phyloP scores from a whole-genome alignment of 768 basidiomycete species.

The Rhodosporidiobolus sp. region DNA sequence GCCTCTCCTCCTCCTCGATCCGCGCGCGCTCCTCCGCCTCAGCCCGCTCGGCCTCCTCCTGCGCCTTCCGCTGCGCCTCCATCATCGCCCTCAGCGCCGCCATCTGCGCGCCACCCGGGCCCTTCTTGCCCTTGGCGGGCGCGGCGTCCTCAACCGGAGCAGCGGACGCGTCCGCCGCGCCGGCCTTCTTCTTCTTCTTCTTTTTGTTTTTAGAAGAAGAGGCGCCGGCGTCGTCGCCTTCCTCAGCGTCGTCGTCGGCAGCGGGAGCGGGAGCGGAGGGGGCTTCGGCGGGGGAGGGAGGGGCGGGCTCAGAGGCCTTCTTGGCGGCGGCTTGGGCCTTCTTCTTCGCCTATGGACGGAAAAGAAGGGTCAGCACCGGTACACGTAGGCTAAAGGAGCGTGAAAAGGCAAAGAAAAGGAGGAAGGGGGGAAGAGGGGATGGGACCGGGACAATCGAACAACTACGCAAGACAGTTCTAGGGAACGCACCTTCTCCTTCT shows the following conservation, averaged over 20 bases:
- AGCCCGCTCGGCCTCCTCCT: slow-evolving; percentile 70
- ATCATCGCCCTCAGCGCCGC: slow-evolving; percentile 78
- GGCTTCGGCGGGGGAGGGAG: slow-evolving; percentile 38
- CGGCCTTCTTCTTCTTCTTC: slow-evolving; percentile 47
- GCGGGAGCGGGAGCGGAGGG: slow-evolving; percentile 21
- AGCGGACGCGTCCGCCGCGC: slow-evolving; percentile 42
- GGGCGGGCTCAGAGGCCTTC: slow-evolving; percentile 51
- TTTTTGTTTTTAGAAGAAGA: slow-evolving; percentile 45
- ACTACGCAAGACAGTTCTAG: no score
- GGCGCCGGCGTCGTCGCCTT: slow-evolving; percentile 24
- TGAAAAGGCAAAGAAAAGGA: background rate
- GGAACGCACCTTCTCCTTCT: slow-evolving; percentile 78
- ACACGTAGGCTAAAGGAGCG: background rate
- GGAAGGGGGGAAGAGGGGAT: background rate
- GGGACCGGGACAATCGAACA: no score
- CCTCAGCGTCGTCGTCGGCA: slow-evolving; percentile 33
- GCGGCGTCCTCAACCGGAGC: slow-evolving; percentile 46
- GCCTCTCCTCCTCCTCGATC: slow-evolving; percentile 85
- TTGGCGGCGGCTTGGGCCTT: slow-evolving; percentile 89
- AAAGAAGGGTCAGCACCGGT: background rate
- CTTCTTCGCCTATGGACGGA: slow-evolving; percentile 71
- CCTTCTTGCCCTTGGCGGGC: slow-evolving; percentile 53
- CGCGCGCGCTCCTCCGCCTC: slow-evolving; percentile 66
- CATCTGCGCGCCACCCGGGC: slow-evolving; percentile 57
- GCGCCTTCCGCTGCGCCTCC: slow-evolving; percentile 83